Evolutionary conservation across 1,139 yeast species (phyloP).

Genomic region (Torulaspora pretoriensis): DNA sequence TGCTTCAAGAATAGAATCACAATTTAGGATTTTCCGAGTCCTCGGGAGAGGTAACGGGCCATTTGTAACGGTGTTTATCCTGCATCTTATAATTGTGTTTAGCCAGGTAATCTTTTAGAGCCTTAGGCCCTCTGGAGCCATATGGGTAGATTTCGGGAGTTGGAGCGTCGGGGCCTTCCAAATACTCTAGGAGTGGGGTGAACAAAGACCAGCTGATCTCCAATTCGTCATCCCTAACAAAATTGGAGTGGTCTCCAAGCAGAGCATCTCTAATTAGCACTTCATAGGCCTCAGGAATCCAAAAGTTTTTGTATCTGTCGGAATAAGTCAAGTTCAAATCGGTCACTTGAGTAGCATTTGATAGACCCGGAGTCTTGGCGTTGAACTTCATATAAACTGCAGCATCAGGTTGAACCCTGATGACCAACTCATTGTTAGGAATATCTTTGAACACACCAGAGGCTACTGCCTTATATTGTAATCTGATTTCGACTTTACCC

Average conservation of each 20-base stretch:
- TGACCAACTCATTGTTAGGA: slow-evolving; percentile 87
- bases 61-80: slow-evolving; percentile 60
- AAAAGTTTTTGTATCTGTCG: slow-evolving; percentile 75
- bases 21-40: slow-evolving; percentile 11
- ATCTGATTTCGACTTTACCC: slow-evolving; percentile 88
- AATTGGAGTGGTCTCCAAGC: slow-evolving; percentile 92
- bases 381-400: slow-evolving; percentile 90
- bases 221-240: slow-evolving; percentile 96
- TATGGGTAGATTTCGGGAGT: slow-evolving; percentile 67
- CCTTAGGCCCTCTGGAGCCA: slow-evolving; percentile 86
- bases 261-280: slow-evolving; percentile 87
- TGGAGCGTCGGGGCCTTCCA: slow-evolving; percentile 69
- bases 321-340: slow-evolving; percentile 88
- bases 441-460: slow-evolving; percentile 77
- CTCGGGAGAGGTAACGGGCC: slow-evolving; percentile 73
- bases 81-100: slow-evolving; percentile 67
- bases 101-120: slow-evolving; percentile 56
- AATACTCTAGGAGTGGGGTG: slow-evolving; percentile 79
- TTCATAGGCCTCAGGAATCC: slow-evolving; percentile 98
- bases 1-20: slow-evolving; percentile 1
- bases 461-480: slow-evolving; percentile 85
- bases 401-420: slow-evolving; percentile 91
- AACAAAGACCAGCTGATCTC: slow-evolving; percentile 90
- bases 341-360: slow-evolving; percentile 74
- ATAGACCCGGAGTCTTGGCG: slow-evolving; percentile 88